Base-by-base conservation (phyloP, 2,329 filamentous ascomycete species). In the Xylariaceae sp. region DNA sequence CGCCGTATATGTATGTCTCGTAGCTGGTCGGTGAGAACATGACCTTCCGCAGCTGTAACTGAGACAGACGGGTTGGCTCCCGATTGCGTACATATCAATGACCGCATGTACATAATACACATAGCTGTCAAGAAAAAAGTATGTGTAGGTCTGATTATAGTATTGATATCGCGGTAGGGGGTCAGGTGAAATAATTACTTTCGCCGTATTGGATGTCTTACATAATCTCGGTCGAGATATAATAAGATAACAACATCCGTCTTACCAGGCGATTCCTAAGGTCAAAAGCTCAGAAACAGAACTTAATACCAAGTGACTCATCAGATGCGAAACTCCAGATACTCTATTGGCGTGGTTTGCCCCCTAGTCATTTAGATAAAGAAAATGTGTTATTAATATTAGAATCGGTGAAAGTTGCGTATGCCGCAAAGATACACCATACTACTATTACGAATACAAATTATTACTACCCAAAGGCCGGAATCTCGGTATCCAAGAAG, bases 381-480 rank as follows among this genome's bases (percentile, higher is more conserved):
- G 32, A 12, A 37, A 16, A 16, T 37, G 14, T 4, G 14, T 10
- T 29, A 10, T 10, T 37, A 37, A 37, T 10, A 37, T 16, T 4
- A 16, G 32, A 12, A 16, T 37, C 12, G 32, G 32, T 10, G 6
- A 16, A 37, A 37, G 32, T 7, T 14, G 12, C 14, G 32, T 10
- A 29, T 37, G 32, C 9, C 32, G 14, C 14, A 10, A 16, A 10
- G 12, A 10, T 37, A 10, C 23, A 26, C 9, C 9, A 10, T 37
- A 14, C 12, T 10, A 37, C 12, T 72, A 70, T 49, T 45, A 50
- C 1, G 62, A 58, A 1, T 73, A 70, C 62, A 59, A 50, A 20
- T 52, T 59, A 12, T 26, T 26, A n/a, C 65, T 63, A 2, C 53
- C 61, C 7, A 72, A 70, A 50, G 72, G 70, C 56, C 67, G 64